Percentiles rank a stretch among this genome's conserved stretches.
These are phyloP conservation scores for Candida tropicalis DNA, from an alignment of 1,139 yeast genomes.

Conservation along the genomic window DNA sequence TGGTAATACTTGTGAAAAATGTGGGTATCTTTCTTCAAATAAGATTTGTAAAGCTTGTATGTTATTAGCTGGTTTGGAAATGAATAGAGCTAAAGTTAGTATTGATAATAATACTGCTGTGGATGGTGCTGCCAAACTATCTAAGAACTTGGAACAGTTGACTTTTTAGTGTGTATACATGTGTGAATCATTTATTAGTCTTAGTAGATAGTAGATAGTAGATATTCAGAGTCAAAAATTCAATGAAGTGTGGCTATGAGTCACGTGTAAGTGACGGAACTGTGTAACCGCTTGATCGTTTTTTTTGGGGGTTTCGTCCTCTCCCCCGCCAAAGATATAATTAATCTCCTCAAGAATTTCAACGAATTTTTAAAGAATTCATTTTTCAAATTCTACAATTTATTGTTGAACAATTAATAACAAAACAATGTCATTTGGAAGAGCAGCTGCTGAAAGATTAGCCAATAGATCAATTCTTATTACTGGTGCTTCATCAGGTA, in stretches of 20 bases:
- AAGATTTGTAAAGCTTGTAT: slow-evolving; percentile 92
- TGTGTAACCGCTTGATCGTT: not conserved
- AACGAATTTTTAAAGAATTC: not conserved
- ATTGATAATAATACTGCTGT: slow-evolving; percentile 52
- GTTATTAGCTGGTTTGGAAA: slow-evolving; percentile 80
- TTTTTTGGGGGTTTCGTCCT: not conserved
- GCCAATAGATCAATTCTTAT: slow-evolving; percentile 40
- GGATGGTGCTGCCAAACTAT: slow-evolving; percentile 70
- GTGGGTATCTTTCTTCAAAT: slow-evolving; percentile 92
- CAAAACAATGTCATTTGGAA: slow-evolving; percentile 42
- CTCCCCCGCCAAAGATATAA: not conserved
- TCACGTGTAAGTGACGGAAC: not conserved
- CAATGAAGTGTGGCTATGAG: not conserved
- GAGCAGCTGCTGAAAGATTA: slow-evolving; percentile 45
- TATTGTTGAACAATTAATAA: not conserved
- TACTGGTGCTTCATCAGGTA: slow-evolving; percentile 47
- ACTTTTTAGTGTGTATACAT: slow-evolving; percentile 45
- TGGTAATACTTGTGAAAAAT: slow-evolving; percentile 79
- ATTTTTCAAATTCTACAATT: not conserved
- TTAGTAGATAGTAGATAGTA: too few relatives aligned
- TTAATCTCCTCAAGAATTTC: not conserved
- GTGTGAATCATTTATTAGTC: not conserved
- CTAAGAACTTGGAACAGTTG: slow-evolving; percentile 66
- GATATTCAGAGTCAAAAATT: not conserved
- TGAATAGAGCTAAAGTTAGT: slow-evolving; percentile 63